phyloP scores from a whole-genome alignment of 2,329 filamentous ascomycete species.

The Mycocentrospora acerina region DNA sequence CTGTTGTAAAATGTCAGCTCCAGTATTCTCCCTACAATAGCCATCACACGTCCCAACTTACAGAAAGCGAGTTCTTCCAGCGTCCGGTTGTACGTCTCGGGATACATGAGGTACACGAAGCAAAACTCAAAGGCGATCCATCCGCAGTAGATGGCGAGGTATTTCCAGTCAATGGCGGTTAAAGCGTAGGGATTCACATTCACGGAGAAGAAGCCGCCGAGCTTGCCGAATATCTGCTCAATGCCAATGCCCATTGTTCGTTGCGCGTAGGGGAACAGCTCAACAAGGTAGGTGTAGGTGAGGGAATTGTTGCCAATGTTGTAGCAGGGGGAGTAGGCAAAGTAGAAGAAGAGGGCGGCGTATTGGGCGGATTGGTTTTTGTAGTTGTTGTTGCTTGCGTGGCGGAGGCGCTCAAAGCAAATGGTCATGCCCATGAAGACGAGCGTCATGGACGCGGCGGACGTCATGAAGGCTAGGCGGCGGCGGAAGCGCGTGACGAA shows the following conservation, averaged over 20 bases:
- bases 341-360: slow-evolving; percentile 60
- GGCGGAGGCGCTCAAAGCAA: slow-evolving; percentile 42
- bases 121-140: slow-evolving; percentile 58
- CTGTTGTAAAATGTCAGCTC: slow-evolving; percentile 20
- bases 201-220: slow-evolving; percentile 48
- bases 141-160: slow-evolving; percentile 58
- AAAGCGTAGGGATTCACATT: slow-evolving; percentile 64
- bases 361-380: slow-evolving; percentile 41
- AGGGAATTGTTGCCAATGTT: slow-evolving; percentile 68
- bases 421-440: slow-evolving; percentile 61
- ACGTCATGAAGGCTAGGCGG: slow-evolving; percentile 51
- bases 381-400: slow-evolving; percentile 19
- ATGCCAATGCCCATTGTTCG: slow-evolving; percentile 61
- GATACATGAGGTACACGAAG: slow-evolving; percentile 61
- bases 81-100: slow-evolving; percentile 57
- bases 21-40: fast-evolving
- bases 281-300: slow-evolving; percentile 63
- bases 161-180: slow-evolving; percentile 55
- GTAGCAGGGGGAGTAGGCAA: slow-evolving; percentile 60
- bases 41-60: slow-evolving; percentile 13
- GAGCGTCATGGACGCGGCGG: slow-evolving; percentile 52
- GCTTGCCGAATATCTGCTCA: slow-evolving; percentile 57
- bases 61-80: slow-evolving; percentile 62
- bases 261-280: slow-evolving; percentile 60
- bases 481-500: slow-evolving; percentile 45